Evolutionary conservation across 2,329 filamentous ascomycete species (phyloP).

Genomic region (Pseudofabraea citricarpa): DNA sequence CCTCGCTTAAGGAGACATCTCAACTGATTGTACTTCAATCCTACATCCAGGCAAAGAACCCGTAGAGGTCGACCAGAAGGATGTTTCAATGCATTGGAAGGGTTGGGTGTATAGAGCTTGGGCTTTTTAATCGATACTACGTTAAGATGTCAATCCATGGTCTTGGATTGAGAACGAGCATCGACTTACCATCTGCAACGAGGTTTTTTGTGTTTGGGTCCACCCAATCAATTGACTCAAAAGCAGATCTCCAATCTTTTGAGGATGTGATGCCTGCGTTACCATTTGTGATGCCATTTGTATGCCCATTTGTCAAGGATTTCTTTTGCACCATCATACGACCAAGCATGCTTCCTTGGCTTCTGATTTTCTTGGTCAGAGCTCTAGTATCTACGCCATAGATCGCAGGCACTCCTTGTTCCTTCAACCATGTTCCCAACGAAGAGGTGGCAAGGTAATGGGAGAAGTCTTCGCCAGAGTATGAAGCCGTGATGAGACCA

Average conservation of each 20-base stretch:
- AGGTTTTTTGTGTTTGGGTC: conserved; percentile 92
- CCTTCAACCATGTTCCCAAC: conserved; percentile 90
- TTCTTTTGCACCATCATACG: conserved; percentile 73
- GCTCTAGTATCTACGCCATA: conserved; percentile 92
- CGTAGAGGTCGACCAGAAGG: conserved; percentile 83
- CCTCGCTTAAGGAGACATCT: conserved; percentile 87
- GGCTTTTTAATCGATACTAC: conserved; percentile 85
- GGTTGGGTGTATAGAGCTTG: conserved; percentile 76
- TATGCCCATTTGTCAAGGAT: conserved; percentile 36
- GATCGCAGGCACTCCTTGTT: conserved; percentile 89
- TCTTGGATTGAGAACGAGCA: conserved; percentile 13
- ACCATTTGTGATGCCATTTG: conserved; percentile 35
- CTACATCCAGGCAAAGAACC: conserved; percentile 91
- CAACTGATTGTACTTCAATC: conserved; percentile 97
- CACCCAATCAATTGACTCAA: conserved; percentile 80
- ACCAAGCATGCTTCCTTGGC: conserved; percentile 95
- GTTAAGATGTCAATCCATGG: conserved; percentile 33
- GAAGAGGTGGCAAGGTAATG: conserved; percentile 91
- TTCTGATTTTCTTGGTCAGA: conserved; percentile 88
- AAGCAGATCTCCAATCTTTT: conserved; percentile 47
- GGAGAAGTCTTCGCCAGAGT: conserved; percentile 91
- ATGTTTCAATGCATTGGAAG: conserved; percentile 71
- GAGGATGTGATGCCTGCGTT: conserved; percentile 32
- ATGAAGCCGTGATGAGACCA: conserved; percentile 84
- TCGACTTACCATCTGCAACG: conserved; percentile 80